Conservation (phyloP, 805 yeast species). For the Saturnispora hagleri region DNA sequence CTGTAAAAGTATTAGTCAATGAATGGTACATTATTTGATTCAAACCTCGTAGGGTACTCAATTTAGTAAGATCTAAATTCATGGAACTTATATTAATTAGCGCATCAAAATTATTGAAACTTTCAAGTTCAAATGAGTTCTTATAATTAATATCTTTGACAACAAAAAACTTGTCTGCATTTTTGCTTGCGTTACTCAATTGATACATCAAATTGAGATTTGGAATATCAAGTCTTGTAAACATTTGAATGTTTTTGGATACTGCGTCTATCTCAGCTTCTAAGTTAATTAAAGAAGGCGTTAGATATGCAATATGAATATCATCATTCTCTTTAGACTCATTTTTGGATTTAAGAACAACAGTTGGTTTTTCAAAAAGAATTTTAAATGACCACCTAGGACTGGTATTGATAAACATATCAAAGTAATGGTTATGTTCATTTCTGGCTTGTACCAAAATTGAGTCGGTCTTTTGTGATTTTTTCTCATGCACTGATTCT, state of each 20-base stretch:
- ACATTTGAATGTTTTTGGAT: constrained; percentile 4
- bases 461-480: background rate
- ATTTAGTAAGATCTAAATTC: constrained; percentile 22
- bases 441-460: background rate
- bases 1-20: background rate
- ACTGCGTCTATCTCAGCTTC: constrained; percentile 12
- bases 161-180: constrained; percentile 3
- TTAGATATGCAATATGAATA: constrained; percentile 16
- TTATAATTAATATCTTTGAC: constrained; percentile 16
- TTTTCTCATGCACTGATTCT: background rate
- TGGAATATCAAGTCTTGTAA: constrained; percentile 17
- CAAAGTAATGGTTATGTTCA: background rate
- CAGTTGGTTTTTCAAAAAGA: constrained; percentile 22
- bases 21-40: constrained; percentile 6
- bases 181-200: constrained; percentile 9
- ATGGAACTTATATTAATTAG: constrained; percentile 14
- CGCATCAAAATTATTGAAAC: constrained; percentile 14
- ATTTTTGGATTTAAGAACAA: constrained; percentile 18
- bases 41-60: constrained; percentile 23
- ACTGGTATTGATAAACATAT: constrained; percentile 4
- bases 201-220: constrained; percentile 16
- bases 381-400: constrained; percentile 21
- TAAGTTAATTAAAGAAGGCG: constrained; percentile 18
- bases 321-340: constrained; percentile 1
- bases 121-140: constrained; percentile 18